These are phyloP conservation scores for Nasturtium officinale DNA, from an alignment of 345 rosid species.

Conservation along the genomic window DNA sequence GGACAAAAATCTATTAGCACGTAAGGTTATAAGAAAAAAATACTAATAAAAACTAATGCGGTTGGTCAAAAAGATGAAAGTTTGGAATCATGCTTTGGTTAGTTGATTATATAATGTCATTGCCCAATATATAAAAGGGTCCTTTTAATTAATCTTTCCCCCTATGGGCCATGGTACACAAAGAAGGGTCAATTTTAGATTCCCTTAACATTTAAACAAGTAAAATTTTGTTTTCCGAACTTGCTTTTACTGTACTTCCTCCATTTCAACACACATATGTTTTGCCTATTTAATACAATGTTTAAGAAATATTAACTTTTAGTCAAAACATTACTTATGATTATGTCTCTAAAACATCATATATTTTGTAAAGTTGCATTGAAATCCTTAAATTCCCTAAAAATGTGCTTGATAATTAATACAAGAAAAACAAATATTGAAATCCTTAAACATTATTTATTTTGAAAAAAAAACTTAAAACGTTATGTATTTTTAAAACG, in stretches of 20 bases:
- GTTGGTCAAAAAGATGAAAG: slow-evolving; percentile 40
- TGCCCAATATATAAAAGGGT: slow-evolving; percentile 25
- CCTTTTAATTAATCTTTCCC: slow-evolving; percentile 1
- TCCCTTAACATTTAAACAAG: background rate
- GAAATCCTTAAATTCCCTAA: too few species aligned
- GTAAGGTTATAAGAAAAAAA: background rate
- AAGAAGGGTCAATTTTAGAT: slow-evolving; percentile 24
- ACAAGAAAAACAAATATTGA: too few species aligned
- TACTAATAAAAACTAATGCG: background rate
- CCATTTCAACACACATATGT: too few species aligned
- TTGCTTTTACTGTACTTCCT: background rate
- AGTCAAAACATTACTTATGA: too few species aligned
- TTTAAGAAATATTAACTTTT: too few species aligned
- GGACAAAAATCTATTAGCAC: background rate
- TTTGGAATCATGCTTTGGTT: slow-evolving; percentile 34
- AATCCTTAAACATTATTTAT: too few species aligned
- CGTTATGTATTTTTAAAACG: too few species aligned
- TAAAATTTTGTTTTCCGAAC: background rate
- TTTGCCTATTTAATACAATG: too few species aligned
- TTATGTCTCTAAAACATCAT: too few species aligned
- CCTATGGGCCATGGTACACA: slow-evolving; percentile 10
- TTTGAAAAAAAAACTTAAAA: too few species aligned
- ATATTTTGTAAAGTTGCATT: too few species aligned
- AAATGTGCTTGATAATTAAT: too few species aligned
- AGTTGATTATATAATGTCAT: slow-evolving; percentile 29